Conservation (phyloP, 2,329 filamentous ascomycete species). For the Penicillium sp. region DNA sequence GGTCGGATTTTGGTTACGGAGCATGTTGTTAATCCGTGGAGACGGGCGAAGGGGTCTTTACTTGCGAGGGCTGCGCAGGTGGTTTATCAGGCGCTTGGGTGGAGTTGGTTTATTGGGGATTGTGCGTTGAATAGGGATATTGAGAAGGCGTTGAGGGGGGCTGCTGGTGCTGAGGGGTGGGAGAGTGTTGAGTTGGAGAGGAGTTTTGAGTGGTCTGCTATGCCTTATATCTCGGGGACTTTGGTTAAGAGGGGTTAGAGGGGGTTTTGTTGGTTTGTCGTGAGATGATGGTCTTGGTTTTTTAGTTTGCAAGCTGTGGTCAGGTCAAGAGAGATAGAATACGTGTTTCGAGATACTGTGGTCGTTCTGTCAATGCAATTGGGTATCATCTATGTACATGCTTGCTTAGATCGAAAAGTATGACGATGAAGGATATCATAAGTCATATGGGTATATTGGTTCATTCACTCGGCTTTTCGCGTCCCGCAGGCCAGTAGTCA, state of each 20-base stretch:
- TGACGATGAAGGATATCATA: background rate
- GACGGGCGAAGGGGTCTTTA: constrained; percentile 47
- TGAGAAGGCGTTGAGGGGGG: constrained; percentile 43
- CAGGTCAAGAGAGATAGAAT: background rate
- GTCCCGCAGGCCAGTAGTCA: constrained; percentile 45
- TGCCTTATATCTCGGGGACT: constrained; percentile 45
- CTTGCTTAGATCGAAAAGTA: background rate
- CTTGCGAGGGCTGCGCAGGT: constrained; percentile 49
- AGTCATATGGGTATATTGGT: background rate
- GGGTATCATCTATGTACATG: constrained; percentile 20
- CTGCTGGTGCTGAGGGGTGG: constrained; percentile 51
- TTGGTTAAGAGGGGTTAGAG: constrained; percentile 38
- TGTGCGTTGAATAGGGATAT: constrained; percentile 56
- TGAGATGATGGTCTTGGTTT: too few species aligned
- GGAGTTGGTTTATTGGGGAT: constrained; percentile 55
- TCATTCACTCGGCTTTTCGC: constrained; percentile 32
- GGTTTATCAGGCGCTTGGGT: constrained; percentile 49
- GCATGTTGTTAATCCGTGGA: constrained; percentile 57
- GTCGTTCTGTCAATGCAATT: constrained; percentile 4
- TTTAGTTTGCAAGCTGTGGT: background rate
- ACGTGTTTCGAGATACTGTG: background rate
- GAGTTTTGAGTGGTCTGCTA: constrained; percentile 37
- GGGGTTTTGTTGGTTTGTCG: background rate
- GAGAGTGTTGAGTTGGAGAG: constrained; percentile 49
- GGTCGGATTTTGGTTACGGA: constrained; percentile 58